These are phyloP conservation scores for Nakazawaea molendinolei DNA, from an alignment of 805 yeast genomes.

Conservation along the genomic window DNA sequence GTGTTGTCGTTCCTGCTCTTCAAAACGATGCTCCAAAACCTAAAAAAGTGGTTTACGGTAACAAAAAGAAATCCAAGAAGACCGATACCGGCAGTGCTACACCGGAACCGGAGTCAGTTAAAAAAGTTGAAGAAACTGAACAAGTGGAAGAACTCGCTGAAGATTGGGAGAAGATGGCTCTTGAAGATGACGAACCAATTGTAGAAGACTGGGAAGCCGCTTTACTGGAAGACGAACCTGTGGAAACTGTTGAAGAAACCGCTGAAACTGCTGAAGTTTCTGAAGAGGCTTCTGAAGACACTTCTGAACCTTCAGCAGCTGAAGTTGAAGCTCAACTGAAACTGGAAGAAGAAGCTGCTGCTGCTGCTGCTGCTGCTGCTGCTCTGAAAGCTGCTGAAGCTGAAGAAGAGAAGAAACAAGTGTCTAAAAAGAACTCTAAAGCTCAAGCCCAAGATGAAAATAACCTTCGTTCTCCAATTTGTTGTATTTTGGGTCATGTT, in stretches of 20 bases:
- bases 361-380: constrained; percentile 17
- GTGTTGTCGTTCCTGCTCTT: constrained; percentile 76
- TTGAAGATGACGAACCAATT: constrained; percentile 51
- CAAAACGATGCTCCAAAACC: constrained; percentile 34
- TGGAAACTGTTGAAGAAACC: constrained; percentile 23
- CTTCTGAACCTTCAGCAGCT: constrained; percentile 22
- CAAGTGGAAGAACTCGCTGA: constrained; percentile 46
- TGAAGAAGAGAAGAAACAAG: constrained; percentile 14
- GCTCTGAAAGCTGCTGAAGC: constrained; percentile 14
- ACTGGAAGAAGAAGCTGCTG: constrained; percentile 20
- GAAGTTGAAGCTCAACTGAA: constrained; percentile 28
- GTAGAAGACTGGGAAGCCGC: constrained; percentile 49
- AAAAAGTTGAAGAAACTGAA: constrained; percentile 23
- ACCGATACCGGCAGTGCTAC: constrained; percentile 18
- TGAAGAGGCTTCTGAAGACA: constrained; percentile 24
- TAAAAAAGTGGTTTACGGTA: constrained; percentile 64
- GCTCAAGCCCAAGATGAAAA: constrained; percentile 32
- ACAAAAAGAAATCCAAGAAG: constrained; percentile 52
- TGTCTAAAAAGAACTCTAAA: constrained; percentile 23
- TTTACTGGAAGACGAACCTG: constrained; percentile 25
- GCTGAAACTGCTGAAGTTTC: constrained; percentile 26
- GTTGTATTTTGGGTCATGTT: constrained; percentile 98
- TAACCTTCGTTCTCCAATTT: constrained; percentile 94
- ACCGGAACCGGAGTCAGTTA: constrained; percentile 29
- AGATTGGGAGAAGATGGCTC: constrained; percentile 78